These are phyloP conservation scores for Phytophthora chlamydospora DNA, from an alignment of 352 stramenopile genomes.

Conservation along the genomic window DNA sequence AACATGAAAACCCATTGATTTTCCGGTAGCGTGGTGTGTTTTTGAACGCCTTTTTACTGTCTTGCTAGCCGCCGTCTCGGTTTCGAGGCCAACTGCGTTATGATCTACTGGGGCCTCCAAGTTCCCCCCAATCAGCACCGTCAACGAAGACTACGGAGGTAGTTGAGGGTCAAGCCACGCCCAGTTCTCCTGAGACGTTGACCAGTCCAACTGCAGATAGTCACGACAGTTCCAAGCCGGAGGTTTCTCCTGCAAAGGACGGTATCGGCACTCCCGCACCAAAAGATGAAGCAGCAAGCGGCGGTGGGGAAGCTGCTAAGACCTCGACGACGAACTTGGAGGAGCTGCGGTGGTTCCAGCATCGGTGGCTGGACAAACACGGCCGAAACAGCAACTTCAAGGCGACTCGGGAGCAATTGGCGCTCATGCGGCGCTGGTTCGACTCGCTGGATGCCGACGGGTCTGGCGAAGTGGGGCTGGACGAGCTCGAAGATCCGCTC, in stretches of 20 bases:
- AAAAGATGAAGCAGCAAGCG: slow-evolving; percentile 1
- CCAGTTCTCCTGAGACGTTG: neutral
- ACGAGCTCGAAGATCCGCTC: slow-evolving; percentile 88
- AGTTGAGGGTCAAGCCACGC: neutral
- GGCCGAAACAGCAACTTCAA: slow-evolving; percentile 78
- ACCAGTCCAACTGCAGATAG: neutral
- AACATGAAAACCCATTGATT: neutral
- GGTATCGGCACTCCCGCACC: neutral
- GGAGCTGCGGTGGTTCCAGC: slow-evolving; percentile 77
- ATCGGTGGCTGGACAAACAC: slow-evolving; percentile 80
- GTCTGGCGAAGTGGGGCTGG: slow-evolving; percentile 78
- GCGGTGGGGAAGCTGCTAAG: slow-evolving; percentile 3
- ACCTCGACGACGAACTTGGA: slow-evolving; percentile 50
- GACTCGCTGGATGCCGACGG: slow-evolving; percentile 87
- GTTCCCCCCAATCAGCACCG: neutral
- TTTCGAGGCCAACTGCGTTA: slow-evolving; percentile 44
- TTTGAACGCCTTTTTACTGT: slow-evolving; percentile 1
- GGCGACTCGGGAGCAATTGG: slow-evolving; percentile 65
- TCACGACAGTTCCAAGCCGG: neutral
- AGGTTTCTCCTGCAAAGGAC: slow-evolving; percentile 9
- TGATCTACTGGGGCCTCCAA: slow-evolving; percentile 28
- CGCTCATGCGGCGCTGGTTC: slow-evolving; percentile 83
- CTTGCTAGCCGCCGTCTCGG: slow-evolving; percentile 46
- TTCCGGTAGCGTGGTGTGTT: neutral
- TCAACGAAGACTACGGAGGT: neutral